Base-by-base conservation (phyloP, 768 basidiomycete species). In the Leucosporidium scottii region DNA sequence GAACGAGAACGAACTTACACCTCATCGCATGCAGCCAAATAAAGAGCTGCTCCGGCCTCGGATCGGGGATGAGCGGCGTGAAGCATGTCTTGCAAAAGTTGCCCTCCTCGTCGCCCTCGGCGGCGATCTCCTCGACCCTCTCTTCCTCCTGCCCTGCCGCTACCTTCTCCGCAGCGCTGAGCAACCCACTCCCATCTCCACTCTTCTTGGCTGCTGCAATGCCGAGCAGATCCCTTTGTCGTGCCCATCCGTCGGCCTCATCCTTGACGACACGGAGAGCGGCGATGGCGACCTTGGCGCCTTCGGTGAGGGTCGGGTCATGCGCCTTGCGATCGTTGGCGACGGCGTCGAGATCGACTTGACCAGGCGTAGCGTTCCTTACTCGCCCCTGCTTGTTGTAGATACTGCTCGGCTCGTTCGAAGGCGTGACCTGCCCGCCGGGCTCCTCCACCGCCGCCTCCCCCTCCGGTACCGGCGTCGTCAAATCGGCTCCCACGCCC, bases 1-100 rank as follows among this genome's bases (percentile, higher is more conserved):
- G n/a, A 21, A 18, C 23, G 21, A 20, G 27, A 66, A 75, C 63
- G 23, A 48, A 64, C 69, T 20, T 28, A 70, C 69, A 97, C 73
- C 84, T 84, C 75, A 89, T 78, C 31, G 96, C 93, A 75, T 99
- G 96, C 75, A 99, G 79, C 79, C 93, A 99, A 72, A 99, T 98
- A 79, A 91, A 97, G 65, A 98, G 81, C 68, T 86, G 86, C 77
- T 93, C 91, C 3, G 93, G 93, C 75, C 85, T 85, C 2, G 94
- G 96, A 78, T 99, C 96, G 17, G 92, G 91, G 65, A 93, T 87
- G 30, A 97, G 79, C 21, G 96, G 96, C 56, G 96, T 81, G 78
- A 89, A 97, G 77, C 94, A 99, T 76, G 91, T 90, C 1, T 84
- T 81, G 77, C 94, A 99, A 79, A 91, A 96, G 25, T 64, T 65